Evolutionary conservation across 495 filamentous ascomycete species (phyloP).

Genomic region (Pseudotulostoma volvatum): DNA sequence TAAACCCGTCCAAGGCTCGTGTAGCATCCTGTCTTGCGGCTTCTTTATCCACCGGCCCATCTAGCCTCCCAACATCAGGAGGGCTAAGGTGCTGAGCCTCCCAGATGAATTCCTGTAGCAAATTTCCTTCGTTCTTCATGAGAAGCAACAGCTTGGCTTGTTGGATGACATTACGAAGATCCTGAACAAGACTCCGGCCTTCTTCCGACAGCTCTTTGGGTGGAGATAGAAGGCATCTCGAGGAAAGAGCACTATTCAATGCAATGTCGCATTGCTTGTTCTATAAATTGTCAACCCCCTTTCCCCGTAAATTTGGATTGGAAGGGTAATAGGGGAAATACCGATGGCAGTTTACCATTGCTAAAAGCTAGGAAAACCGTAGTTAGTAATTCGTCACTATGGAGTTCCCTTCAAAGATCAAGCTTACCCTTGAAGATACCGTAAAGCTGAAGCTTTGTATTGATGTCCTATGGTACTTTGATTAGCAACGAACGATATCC

Average conservation of each 20-base stretch:
- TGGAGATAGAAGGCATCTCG: constrained; percentile 48
- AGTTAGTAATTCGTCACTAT: constrained; percentile 8
- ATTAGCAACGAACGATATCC: background rate
- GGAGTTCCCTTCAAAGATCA: background rate
- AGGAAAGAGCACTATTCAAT: constrained; percentile 64
- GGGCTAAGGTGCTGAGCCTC: constrained; percentile 57
- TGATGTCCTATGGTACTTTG: constrained; percentile 42
- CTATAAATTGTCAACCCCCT: constrained; percentile 9
- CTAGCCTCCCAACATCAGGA: constrained; percentile 41
- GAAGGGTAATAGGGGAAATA: constrained; percentile 26
- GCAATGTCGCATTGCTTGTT: constrained; percentile 96
- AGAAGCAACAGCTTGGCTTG: constrained; percentile 79
- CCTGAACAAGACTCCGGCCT: constrained; percentile 57
- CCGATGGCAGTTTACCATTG: constrained; percentile 79
- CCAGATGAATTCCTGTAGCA: constrained; percentile 95
- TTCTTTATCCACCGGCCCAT: constrained; percentile 54
- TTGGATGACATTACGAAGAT: constrained; percentile 69
- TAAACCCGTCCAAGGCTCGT: constrained; percentile 67
- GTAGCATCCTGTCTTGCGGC: constrained; percentile 66
- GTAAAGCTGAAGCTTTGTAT: constrained; percentile 86
- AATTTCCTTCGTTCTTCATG: constrained; percentile 86
- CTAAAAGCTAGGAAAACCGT: constrained; percentile 47
- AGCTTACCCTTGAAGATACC: constrained; percentile 64
- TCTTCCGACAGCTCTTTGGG: constrained; percentile 68
- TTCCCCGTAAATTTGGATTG: background rate